phyloP scores from a whole-genome alignment of 179 eudicot species.

The Amaranthus tricolor region DNA sequence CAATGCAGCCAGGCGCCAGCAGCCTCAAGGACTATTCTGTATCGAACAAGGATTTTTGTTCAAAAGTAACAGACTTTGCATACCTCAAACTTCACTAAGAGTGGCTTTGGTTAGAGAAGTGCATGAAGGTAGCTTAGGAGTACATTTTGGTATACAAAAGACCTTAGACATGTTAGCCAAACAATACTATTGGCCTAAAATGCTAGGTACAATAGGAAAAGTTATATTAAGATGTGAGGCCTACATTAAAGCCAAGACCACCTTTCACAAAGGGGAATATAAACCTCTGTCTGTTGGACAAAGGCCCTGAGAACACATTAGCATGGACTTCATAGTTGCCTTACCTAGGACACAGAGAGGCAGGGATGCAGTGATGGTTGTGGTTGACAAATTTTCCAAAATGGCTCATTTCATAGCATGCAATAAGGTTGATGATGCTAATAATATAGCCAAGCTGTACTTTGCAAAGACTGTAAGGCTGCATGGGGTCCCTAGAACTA shows the following conservation, averaged over 20 bases:
- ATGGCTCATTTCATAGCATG: not conserved
- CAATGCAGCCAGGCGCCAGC: too few relatives aligned
- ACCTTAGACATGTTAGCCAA: not conserved
- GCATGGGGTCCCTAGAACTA: not conserved
- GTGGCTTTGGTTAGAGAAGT: not conserved
- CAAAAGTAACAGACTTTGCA: not conserved
- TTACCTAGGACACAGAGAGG: too few relatives aligned
- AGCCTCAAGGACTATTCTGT: not conserved
- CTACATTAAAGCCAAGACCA: not conserved
- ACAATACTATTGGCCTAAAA: not conserved
- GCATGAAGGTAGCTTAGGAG: not conserved
- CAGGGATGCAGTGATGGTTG: not conserved
- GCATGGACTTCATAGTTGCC: not conserved
- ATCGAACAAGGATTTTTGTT: not conserved
- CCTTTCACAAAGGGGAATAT: not conserved
- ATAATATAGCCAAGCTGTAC: too few relatives aligned
- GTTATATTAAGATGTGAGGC: not conserved
- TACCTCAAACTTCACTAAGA: too few relatives aligned
- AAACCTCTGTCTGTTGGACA: not conserved
- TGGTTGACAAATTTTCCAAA: not conserved
- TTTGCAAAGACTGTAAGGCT: not conserved
- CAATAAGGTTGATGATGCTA: not conserved
- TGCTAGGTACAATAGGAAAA: not conserved
- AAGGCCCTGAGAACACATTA: not conserved
- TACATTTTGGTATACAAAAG: not conserved